Evolutionary conservation across 1,284 basidiomycete species (phyloP), one percentile per base, ranked within the genome.

Genomic region (Vanrija sp.): DNA sequence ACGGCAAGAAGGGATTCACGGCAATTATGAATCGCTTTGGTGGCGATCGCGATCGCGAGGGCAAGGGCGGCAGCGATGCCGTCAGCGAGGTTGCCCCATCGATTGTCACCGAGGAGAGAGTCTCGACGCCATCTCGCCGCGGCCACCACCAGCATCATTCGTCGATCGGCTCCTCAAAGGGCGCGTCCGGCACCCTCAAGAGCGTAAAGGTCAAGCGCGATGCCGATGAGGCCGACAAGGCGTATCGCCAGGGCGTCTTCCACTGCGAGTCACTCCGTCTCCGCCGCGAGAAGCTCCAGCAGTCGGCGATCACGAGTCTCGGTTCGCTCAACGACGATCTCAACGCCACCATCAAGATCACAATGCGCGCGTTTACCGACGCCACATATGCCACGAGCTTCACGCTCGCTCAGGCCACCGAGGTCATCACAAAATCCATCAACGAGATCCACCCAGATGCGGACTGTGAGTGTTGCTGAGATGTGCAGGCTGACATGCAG

Each of bases 201-300:
- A 81, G 82, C 31, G 87, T 89, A 31, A 85, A 87, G 51, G 83
- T 86, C 10, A 94, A 92, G 77, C 80, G 92, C 47, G 93, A 96
- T 62, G 86, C 88, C 3, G 93, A 95, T 46, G 91, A 95, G 72
- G 90, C 93, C 86, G 94, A 98, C 75, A 89, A 87, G 71, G 90
- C 93, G 57, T 98, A 98, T 66, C 83, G 95, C 27, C 87, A 87
- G 61, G 91, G 84, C 35, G 85, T 98, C 25, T 89, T 97, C 73
- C 91, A 92, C 83, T 78, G 95, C 22, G 95, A 99, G 78, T 97
- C 95, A 0, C 80, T 98, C 20, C 80, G 93, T 23, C 78, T 96
- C 27, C 82, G 88, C 39, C 80, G 88, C 56, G 84, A 85, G 18
- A 93, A 92, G 76, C 88, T 87, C 37, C 77, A 95, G 39, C 85